phyloP scores from a whole-genome alignment of 2,329 filamentous ascomycete genomes.

The Calonectria crousiana region DNA sequence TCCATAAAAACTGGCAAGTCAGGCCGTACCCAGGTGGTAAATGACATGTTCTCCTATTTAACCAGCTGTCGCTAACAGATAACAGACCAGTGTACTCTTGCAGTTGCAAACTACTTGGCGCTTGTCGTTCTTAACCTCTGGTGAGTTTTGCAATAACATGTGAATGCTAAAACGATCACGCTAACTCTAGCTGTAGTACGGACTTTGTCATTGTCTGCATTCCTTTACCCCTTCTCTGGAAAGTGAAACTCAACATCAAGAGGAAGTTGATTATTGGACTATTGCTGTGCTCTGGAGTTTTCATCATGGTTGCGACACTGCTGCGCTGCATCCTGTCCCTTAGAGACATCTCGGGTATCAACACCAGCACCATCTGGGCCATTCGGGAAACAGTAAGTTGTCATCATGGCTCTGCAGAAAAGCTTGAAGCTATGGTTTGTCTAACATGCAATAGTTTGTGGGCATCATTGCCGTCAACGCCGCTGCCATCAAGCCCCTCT shows the following conservation, averaged over 20 bases:
- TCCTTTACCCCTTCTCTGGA: conserved; percentile 55
- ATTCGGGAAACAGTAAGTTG: conserved; percentile 55
- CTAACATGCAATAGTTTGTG: conserved; percentile 50
- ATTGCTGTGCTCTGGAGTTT: conserved; percentile 57
- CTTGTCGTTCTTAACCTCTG: conserved; percentile 52
- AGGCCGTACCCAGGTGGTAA: conserved; percentile 54
- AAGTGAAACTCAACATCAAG: conserved; percentile 51
- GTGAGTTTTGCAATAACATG: conserved; percentile 35
- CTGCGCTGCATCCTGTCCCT: conserved; percentile 56
- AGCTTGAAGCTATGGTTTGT: too few species aligned
- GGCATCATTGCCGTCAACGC: conserved; percentile 58
- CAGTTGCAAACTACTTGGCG: conserved; percentile 52
- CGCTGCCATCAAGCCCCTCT: conserved; percentile 56
- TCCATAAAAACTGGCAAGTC: conserved; percentile 55
- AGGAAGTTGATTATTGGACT: conserved; percentile 54
- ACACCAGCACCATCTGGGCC: conserved; percentile 56
- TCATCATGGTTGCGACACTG: conserved; percentile 56
- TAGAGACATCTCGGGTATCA: conserved; percentile 50
- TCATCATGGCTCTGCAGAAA: not conserved
- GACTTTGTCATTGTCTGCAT: conserved; percentile 55
- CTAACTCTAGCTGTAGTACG: conserved; percentile 46
- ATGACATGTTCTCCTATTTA: not conserved
- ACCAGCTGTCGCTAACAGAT: conserved; percentile 4
- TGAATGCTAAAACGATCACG: rapidly evolving
- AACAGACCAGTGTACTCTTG: conserved; percentile 49